Evolutionary conservation across 371 early-diverging fungal species (phyloP), one percentile per base, ranked within the genome.

Genomic region (Apophysomyces elegans): DNA sequence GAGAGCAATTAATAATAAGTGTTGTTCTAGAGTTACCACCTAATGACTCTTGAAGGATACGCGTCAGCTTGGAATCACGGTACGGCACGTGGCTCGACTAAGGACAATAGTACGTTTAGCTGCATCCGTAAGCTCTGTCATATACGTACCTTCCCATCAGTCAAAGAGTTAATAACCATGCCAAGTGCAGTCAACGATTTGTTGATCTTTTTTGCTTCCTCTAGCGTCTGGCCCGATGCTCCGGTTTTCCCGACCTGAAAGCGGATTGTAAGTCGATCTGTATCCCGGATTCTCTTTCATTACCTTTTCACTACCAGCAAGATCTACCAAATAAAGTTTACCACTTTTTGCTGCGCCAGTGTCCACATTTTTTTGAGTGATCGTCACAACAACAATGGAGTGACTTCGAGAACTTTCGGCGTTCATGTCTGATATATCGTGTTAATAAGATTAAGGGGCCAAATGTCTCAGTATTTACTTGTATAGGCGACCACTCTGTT

Each of bases 191-290:
- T 93, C 26, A 99, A 87, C 0, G 97, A 96, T 78, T 95, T 98
- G 89, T 99, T 99, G 80, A 99, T 99, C 81, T 96, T 97, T 77
- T 97, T 97, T 64, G 99, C 99, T 80, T 99, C 99, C 80, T 99
- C 98, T 38, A 99, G 83, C 5, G 99, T 95, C 71, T 96, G 96
- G 35, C 99, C 99, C 3, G 96, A 94, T 2, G 99, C 99, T 66
- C 97, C 97, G 21, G 99, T 99, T 79, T 97, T 95, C 56, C 95
- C 94, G 37, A 96, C 90, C 80, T 72, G 62, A 47, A 37, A 46
- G 18, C 16, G 41, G 38, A 9, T 16, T 36, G n/a, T 4, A 12
- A 36, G n/a, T 58, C 13, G 9, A 66, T n/a, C 21, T 13, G n/a
- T 32, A 60, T 32, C 21, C n/a, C 8, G 43, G 9, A 36, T 14